Evolutionary conservation across 305 asterid species (phyloP), one percentile per base, ranked within the genome.

Genomic region (Solanum chacoense): DNA sequence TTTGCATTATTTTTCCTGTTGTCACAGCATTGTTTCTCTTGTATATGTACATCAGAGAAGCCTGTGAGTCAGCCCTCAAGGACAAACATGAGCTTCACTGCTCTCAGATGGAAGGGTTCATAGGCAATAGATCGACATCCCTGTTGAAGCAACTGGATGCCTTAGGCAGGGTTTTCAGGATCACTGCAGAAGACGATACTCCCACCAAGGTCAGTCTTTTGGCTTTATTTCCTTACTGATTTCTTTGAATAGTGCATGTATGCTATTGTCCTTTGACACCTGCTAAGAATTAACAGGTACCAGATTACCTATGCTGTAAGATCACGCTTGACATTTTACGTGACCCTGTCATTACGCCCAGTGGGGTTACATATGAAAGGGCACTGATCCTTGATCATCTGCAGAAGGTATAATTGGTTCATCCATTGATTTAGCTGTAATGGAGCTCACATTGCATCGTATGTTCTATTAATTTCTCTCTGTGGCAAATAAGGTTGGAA

Each of bases 361-460:
- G 98, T 90, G 99, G 99, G 90, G 79, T 96, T 50, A 94, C 99
- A 12, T 97, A 97, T 78, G 99, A 97, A 93, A 94, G 98, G 94
- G 95, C 98, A 18, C 92, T 89, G 84, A 96, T 97, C 77, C 94
- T 97, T 85, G 94, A 95, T 38, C 99, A 97, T 93, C 91, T 95
- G 77, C 88, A 92, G 38, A 94, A 94, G 98, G 99, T 96, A 85
- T 84, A 50, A 29, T 38, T 78, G n/a, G 76, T 74, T 4, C 11
- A 32, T 63, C 36, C 84, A 36, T 12, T 77, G 32, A 13, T 77
- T 77, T 20, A 22, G 55, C 84, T 77, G 20, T 74, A 14, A 31
- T 24, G 59, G 55, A 78, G 59, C 32, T n/a, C 18, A n/a, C 12
- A 13, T n/a, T 77, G 22, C 12, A 7, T n/a, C 37, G 34, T 11